These are phyloP conservation scores for Aspergillus sojae DNA, from an alignment of 2,329 filamentous ascomycete species.

Conservation along the genomic window DNA sequence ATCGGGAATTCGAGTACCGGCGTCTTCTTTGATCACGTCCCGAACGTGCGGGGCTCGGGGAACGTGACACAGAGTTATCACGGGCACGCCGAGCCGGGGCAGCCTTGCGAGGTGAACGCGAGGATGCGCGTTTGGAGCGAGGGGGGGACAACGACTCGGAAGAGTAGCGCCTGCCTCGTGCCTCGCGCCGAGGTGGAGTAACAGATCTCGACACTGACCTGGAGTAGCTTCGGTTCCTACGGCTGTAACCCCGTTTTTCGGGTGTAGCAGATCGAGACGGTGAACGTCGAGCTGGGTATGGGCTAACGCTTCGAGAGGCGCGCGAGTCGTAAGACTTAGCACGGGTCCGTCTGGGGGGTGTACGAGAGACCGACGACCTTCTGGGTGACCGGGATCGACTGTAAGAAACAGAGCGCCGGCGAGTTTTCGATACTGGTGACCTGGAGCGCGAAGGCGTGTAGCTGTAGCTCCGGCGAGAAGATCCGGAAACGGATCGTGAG, in stretches of 20 bases:
- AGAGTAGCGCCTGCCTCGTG: conserved; percentile 24
- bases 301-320: conserved; percentile 27
- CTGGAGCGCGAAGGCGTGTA: conserved; percentile 42
- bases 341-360: conserved; percentile 30
- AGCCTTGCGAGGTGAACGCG: conserved; percentile 29
- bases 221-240: conserved; percentile 34
- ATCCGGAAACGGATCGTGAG: conserved; percentile 34
- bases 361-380: conserved; percentile 30
- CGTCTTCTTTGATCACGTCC: conserved; percentile 16
- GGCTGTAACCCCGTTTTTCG: conserved; percentile 23
- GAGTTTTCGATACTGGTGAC: conserved; percentile 34
- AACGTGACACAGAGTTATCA: conserved; percentile 27
- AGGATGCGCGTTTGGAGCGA: conserved; percentile 26
- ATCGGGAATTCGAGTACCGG: conserved; percentile 23
- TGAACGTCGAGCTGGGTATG: conserved; percentile 30
- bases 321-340: conserved; percentile 32
- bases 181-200: conserved; percentile 29
- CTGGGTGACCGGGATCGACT: conserved; percentile 37
- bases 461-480: conserved; percentile 35
- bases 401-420: conserved; percentile 34
- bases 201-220: conserved; percentile 35
- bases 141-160: conserved; percentile 35
- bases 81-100: conserved; percentile 26
- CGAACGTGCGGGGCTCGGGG: conserved; percentile 25
- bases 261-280: conserved; percentile 37